Conservation (phyloP, 2,329 filamentous ascomycete genomes). For the Fusarium caatingaense region DNA sequence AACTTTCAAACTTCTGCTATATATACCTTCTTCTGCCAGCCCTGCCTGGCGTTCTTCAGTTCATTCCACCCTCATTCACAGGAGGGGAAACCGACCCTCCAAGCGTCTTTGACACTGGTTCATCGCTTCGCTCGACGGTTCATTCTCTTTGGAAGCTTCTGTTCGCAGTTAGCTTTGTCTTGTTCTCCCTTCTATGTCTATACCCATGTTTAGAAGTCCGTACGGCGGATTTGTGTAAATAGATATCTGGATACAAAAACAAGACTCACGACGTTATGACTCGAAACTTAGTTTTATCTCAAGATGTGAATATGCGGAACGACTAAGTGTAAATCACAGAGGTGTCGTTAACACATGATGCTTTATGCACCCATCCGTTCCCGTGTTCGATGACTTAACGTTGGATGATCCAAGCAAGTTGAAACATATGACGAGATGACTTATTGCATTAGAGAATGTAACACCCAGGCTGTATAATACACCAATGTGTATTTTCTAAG, state of each 20-base stretch:
- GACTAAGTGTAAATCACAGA: not conserved
- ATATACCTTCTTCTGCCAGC: slow-evolving; percentile 7
- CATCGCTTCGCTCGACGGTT: not conserved
- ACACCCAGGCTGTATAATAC: not conserved
- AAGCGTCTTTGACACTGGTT: slow-evolving; percentile 4
- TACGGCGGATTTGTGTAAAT: slow-evolving; percentile 23
- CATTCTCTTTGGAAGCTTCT: slow-evolving; percentile 1
- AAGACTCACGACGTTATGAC: slow-evolving; percentile 33
- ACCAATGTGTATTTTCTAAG: not conserved
- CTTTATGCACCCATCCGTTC: not conserved
- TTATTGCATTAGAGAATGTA: not conserved
- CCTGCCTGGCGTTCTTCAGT: not conserved
- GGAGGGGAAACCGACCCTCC: not conserved
- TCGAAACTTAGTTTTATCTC: not conserved
- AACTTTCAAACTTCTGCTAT: slow-evolving; percentile 2
- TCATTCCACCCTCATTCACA: not conserved
- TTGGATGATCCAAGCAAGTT: not conserved
- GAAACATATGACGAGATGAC: not conserved
- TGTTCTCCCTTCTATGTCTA: slow-evolving; percentile 19
- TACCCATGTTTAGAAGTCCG: slow-evolving; percentile 7
- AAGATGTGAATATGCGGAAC: not conserved
- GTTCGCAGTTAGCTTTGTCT: slow-evolving; percentile 8
- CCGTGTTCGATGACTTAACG: not conserved
- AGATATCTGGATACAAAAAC: slow-evolving; percentile 20
- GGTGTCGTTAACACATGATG: not conserved